phyloP scores from a whole-genome alignment of 2,329 filamentous ascomycete species.

The Calonectria hawksworthii region DNA sequence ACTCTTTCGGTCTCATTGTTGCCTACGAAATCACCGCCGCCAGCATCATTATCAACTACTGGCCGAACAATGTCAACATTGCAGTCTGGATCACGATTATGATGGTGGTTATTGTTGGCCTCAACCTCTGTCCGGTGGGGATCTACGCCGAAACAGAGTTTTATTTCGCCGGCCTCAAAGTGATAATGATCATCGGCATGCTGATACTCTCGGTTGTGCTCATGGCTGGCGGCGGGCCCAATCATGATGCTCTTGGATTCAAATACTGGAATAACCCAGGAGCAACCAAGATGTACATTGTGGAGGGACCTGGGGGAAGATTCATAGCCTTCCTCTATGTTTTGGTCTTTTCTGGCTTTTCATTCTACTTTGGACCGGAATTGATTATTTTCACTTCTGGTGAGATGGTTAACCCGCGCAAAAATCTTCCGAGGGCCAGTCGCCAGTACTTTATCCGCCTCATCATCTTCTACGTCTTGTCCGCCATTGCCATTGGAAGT shows the following conservation, averaged over 20 bases:
- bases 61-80: background rate
- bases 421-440: slow-evolving; percentile 76
- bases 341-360: slow-evolving; percentile 67
- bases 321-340: slow-evolving; percentile 79
- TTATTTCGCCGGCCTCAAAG: slow-evolving; percentile 1
- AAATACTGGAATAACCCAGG: slow-evolving; percentile 73
- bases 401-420: slow-evolving; percentile 75
- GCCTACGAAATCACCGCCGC: slow-evolving; percentile 10
- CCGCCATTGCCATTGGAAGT: slow-evolving; percentile 75
- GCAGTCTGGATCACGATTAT: background rate
- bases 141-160: slow-evolving; percentile 6
- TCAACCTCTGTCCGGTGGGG: background rate
- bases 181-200: slow-evolving; percentile 9
- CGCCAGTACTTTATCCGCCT: slow-evolving; percentile 81
- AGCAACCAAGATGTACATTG: slow-evolving; percentile 73
- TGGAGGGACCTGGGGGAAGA: slow-evolving; percentile 70
- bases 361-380: slow-evolving; percentile 73
- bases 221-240: slow-evolving; percentile 74
- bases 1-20: slow-evolving; percentile 7
- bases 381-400: slow-evolving; percentile 73
- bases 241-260: slow-evolving; percentile 77
- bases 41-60: background rate
- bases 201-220: slow-evolving; percentile 2
- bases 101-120: background rate
- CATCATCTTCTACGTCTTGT: slow-evolving; percentile 78